phyloP scores from a whole-genome alignment of 192 early-diverging fungal species.

The Backusella mclennaniae region DNA sequence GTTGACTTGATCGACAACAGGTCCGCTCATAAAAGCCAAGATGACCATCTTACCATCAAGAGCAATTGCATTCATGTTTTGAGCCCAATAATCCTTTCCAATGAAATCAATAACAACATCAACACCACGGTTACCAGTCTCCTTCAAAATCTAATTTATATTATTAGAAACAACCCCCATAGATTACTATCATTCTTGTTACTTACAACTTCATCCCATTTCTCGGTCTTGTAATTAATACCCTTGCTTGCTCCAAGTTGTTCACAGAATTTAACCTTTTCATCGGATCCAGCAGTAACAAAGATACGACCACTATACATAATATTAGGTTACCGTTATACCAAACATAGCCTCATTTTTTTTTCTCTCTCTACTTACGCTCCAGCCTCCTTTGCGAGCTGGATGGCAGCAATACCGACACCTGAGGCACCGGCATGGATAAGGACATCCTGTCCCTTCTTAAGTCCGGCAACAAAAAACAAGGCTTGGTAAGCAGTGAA shows the following conservation, averaged over 20 bases:
- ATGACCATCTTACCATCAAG: constrained; percentile 75
- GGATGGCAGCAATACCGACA: constrained; percentile 78
- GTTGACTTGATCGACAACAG: constrained; percentile 43
- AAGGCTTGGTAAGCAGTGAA: constrained; percentile 80
- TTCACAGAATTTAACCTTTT: constrained; percentile 66
- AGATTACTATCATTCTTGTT: not conserved
- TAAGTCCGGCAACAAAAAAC: constrained; percentile 52
- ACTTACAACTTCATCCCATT: constrained; percentile 53
- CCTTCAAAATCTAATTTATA: constrained; percentile 41
- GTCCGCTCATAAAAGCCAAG: constrained; percentile 64
- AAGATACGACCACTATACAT: constrained; percentile 52
- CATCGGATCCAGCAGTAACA: constrained; percentile 64
- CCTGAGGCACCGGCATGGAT: constrained; percentile 80
- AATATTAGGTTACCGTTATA: not conserved
- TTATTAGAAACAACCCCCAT: not conserved
- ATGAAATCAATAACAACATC: constrained; percentile 75
- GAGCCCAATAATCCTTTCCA: constrained; percentile 53
- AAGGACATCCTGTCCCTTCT: constrained; percentile 63
- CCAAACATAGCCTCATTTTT: not conserved
- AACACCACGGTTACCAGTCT: constrained; percentile 66
- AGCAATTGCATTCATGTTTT: constrained; percentile 55
- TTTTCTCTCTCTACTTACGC: constrained; percentile 38
- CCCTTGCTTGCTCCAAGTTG: constrained; percentile 67
- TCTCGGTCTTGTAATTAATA: constrained; percentile 74
- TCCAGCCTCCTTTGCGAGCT: constrained; percentile 65